Conservation (phyloP, 176 grass and related monocot species). For the Musa acuminata region DNA sequence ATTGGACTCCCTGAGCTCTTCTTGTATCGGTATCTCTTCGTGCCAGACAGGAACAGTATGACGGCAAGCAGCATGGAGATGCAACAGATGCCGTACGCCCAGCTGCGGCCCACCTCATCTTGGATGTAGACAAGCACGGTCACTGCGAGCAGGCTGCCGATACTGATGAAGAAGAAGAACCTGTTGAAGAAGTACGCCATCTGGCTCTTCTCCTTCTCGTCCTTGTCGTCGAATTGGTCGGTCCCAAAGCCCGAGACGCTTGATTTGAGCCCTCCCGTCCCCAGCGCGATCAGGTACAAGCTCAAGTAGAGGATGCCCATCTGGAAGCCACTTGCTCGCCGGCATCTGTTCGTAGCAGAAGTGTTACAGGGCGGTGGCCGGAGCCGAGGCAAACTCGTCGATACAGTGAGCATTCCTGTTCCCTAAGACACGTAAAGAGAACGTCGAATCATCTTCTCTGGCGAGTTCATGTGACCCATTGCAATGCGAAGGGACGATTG, state of each 20-base stretch:
- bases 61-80: conserved; percentile 48
- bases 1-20: conserved; percentile 54
- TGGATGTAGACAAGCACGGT: conserved; percentile 73
- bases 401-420: conserved; percentile 50
- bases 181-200: conserved; percentile 73
- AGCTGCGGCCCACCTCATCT: conserved; percentile 64
- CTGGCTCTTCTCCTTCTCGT: conserved; percentile 40
- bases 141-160: conserved; percentile 56
- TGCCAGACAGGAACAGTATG: conserved; percentile 45
- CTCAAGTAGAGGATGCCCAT: conserved; percentile 62
- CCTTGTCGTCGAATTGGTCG: conserved; percentile 71
- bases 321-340: conserved; percentile 40
- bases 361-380: conserved; percentile 46
- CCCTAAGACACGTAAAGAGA: conserved; percentile 24
- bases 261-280: conserved; percentile 75
- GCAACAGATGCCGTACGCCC: conserved; percentile 66
- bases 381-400: conserved; percentile 41
- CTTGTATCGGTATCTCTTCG: conserved; percentile 40
- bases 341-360: conserved; percentile 11
- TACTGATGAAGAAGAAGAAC: conserved; percentile 73
- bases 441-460: not conserved
- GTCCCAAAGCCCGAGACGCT: conserved; percentile 86
- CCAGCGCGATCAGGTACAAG: conserved; percentile 66
- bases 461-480: not conserved
- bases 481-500: not conserved